A percentile compares a stretch with the other conserved stretches of the same genome.
These are phyloP conservation scores for Globisporangium heterothallicum DNA, from an alignment of 352 stramenopile genomes.

Conservation along the genomic window DNA sequence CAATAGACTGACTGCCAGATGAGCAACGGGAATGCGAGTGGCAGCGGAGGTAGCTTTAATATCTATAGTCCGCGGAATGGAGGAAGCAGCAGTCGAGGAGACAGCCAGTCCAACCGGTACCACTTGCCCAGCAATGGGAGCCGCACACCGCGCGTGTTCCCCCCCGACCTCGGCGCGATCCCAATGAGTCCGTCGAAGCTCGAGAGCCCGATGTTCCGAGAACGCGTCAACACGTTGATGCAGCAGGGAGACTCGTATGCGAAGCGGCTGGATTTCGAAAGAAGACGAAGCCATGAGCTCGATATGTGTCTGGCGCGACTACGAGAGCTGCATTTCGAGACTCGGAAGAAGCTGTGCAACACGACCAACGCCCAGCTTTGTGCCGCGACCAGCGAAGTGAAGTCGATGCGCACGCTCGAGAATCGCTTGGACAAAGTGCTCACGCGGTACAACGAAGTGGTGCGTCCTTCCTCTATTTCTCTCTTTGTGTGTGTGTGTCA, in stretches of 20 bases:
- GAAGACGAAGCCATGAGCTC: conserved; percentile 43
- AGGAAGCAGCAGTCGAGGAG: conserved; percentile 2
- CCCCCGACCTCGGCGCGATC: conserved; percentile 42
- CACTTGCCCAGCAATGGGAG: conserved; percentile 26
- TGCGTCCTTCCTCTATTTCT: conserved; percentile 9
- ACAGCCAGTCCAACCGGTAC: conserved; percentile 25
- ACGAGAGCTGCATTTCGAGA: conserved; percentile 41
- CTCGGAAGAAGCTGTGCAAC: conserved; percentile 45
- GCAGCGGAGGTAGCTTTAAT: conserved; percentile 1
- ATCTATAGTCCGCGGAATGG: conserved; percentile 17
- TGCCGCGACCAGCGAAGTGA: conserved; percentile 45
- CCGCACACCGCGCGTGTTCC: conserved; percentile 50
- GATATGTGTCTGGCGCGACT: conserved; percentile 29
- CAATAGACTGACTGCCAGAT: too few species aligned
- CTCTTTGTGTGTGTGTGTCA: background rate
- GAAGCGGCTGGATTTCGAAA: conserved; percentile 61
- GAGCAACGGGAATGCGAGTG: conserved; percentile 10
- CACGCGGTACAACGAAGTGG: conserved; percentile 79
- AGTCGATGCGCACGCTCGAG: conserved; percentile 67
- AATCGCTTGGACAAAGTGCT: conserved; percentile 82
- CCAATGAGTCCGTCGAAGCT: conserved; percentile 62
- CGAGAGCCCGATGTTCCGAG: conserved; percentile 68
- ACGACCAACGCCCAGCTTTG: conserved; percentile 40
- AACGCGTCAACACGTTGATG: conserved; percentile 58
- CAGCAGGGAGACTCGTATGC: conserved; percentile 71